A percentile compares a stretch with the other conserved stretches of the same genome.
Evolutionary conservation across 2,329 filamentous ascomycete species (phyloP).

Genomic region (Xylaria sp.): DNA sequence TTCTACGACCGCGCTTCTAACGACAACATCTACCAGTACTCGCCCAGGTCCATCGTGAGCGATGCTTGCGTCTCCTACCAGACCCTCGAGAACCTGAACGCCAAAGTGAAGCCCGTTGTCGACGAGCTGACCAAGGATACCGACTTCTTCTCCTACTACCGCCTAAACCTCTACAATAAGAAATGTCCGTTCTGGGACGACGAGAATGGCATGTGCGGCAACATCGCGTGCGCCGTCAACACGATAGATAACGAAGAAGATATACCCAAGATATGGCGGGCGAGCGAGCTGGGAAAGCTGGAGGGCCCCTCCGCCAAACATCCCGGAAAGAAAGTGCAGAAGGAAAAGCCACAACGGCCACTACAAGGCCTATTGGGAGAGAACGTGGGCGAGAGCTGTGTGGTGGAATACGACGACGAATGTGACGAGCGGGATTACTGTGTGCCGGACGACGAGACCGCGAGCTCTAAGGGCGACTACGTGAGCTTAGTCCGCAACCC

Average conservation of each 20-base stretch:
- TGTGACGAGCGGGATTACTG: slow-evolving; percentile 98
- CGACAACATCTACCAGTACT: slow-evolving; percentile 70
- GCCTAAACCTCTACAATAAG: slow-evolving; percentile 93
- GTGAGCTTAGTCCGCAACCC: slow-evolving; percentile 94
- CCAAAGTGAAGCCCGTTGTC: slow-evolving; percentile 78
- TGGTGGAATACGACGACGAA: slow-evolving; percentile 97
- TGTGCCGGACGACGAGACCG: slow-evolving; percentile 92
- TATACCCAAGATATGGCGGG: slow-evolving; percentile 90
- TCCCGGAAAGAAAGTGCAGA: slow-evolving; percentile 79
- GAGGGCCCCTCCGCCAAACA: slow-evolving; percentile 92
- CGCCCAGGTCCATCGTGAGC: slow-evolving; percentile 86
- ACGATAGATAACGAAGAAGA: slow-evolving; percentile 96
- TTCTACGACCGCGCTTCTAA: slow-evolving; percentile 54
- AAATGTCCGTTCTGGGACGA: slow-evolving; percentile 97
- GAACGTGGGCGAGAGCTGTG: slow-evolving; percentile 91
- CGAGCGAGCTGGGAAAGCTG: slow-evolving; percentile 90
- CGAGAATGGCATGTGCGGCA: slow-evolving; percentile 92
- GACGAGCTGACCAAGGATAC: slow-evolving; percentile 85
- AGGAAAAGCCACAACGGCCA: slow-evolving; percentile 76
- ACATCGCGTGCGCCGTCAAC: slow-evolving; percentile 95
- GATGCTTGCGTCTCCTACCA: slow-evolving; percentile 96
- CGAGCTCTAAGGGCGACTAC: slow-evolving; percentile 90
- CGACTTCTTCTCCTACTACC: slow-evolving; percentile 98
- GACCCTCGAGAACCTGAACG: slow-evolving; percentile 87
- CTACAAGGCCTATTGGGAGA: slow-evolving; percentile 86